Conservation (phyloP, 306 rosid species). For the Pachyrhizus erosus region DNA sequence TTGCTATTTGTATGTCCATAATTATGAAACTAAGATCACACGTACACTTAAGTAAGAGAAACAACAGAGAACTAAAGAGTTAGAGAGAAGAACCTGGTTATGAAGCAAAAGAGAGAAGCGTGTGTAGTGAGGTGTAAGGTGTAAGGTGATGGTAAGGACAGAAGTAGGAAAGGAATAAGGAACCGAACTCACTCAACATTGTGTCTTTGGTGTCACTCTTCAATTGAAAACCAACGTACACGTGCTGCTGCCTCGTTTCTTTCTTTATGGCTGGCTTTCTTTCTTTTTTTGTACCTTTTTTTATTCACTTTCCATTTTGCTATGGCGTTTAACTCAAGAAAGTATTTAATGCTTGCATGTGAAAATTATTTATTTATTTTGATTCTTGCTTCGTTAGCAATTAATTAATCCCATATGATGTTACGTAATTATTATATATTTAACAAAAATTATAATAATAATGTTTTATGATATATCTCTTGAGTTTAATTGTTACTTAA, state of each 20-base stretch:
- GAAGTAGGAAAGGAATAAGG: neutral
- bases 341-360: conserved; percentile 26
- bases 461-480: neutral
- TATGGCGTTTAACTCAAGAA: neutral
- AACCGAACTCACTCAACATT: neutral
- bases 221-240: conserved; percentile 29
- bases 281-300: neutral
- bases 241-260: conserved; percentile 17
- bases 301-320: neutral
- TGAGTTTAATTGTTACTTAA: too few relatives aligned
- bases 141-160: neutral
- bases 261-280: neutral
- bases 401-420: neutral
- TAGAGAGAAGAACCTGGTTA: conserved; percentile 21
- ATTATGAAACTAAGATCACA: neutral
- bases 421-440: too few relatives aligned
- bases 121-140: neutral
- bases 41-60: neutral
- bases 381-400: neutral
- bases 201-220: conserved; percentile 34
- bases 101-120: conserved; percentile 31
- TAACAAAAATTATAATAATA: too few relatives aligned
- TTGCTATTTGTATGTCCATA: neutral
- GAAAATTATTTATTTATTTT: neutral
- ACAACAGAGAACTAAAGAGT: neutral